Conservation (phyloP, 306 rosid genomes). For the Urtica urens region DNA sequence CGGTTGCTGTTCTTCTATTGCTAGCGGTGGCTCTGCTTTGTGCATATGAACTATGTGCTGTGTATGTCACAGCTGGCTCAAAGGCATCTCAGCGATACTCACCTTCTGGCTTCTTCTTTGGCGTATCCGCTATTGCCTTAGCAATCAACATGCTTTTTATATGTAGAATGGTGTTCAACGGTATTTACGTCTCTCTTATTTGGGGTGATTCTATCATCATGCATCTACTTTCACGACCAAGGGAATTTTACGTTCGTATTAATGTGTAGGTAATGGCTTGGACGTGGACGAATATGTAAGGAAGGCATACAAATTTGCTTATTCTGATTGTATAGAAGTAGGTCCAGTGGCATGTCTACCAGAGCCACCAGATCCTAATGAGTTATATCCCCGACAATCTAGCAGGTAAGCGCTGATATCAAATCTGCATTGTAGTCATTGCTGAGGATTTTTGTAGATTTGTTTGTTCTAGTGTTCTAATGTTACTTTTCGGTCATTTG, state of each 20-base stretch:
- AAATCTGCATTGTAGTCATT: slow-evolving; percentile 6
- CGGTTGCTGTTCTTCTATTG: slow-evolving; percentile 91
- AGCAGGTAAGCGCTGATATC: slow-evolving; percentile 47
- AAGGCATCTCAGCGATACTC: slow-evolving; percentile 94
- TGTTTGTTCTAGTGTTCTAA: background rate
- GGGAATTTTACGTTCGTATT: background rate
- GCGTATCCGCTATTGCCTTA: slow-evolving; percentile 97
- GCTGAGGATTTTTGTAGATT: background rate
- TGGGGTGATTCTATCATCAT: background rate
- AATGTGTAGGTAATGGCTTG: slow-evolving; percentile 77
- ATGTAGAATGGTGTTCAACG: slow-evolving; percentile 96
- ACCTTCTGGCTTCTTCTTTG: slow-evolving; percentile 99
- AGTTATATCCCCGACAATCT: slow-evolving; percentile 94
- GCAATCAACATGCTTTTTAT: slow-evolving; percentile 99
- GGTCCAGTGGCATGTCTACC: slow-evolving; percentile 96
- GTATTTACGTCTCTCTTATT: slow-evolving; percentile 31
- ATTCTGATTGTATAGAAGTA: slow-evolving; percentile 88
- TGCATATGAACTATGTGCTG: slow-evolving; percentile 96
- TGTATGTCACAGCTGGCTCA: slow-evolving; percentile 93
- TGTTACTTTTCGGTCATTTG: no score
- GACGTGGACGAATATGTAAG: slow-evolving; percentile 97
- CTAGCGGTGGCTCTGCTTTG: slow-evolving; percentile 96
- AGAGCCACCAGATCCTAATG: slow-evolving; percentile 97
- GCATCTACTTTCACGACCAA: no score
- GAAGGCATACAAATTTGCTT: slow-evolving; percentile 94